Evolutionary conservation across 2,329 filamentous ascomycete species (phyloP).

Genomic region (Beauveria australis): DNA sequence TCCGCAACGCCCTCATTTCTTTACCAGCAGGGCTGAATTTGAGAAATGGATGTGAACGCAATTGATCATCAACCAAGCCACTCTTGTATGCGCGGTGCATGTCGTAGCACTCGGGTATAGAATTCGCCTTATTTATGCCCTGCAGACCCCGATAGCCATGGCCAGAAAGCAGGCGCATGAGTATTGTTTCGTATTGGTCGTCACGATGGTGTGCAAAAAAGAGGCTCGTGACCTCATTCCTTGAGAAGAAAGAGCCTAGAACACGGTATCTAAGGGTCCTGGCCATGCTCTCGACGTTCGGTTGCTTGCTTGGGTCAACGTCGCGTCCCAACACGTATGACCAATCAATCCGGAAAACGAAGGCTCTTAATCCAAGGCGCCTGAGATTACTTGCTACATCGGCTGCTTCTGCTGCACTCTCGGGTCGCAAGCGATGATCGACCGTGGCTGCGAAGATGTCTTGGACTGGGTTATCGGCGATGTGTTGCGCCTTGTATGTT

Average conservation of each 20-base stretch:
- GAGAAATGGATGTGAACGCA: conserved; percentile 24
- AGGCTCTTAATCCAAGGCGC: conserved; percentile 26
- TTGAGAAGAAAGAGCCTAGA: conserved; percentile 54
- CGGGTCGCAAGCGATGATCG: conserved; percentile 49
- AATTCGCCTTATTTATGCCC: conserved; percentile 56
- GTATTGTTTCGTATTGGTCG: conserved; percentile 82
- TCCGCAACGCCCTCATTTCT: conserved; percentile 23
- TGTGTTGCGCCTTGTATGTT: conserved; percentile 24
- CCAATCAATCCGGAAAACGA: conserved; percentile 38
- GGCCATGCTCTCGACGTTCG: conserved; percentile 70
- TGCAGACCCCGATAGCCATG: conserved; percentile 62
- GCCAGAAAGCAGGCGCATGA: conserved; percentile 66
- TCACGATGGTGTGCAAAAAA: conserved; percentile 82
- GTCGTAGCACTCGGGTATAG: conserved; percentile 79
- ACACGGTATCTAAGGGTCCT: conserved; percentile 64
- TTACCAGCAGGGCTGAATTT: conserved; percentile 25
- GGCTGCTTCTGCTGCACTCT: conserved; percentile 43
- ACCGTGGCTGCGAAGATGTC: conserved; percentile 41
- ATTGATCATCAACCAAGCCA: conserved; percentile 44
- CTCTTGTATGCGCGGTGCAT: conserved; percentile 64
- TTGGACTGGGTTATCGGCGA: conserved; percentile 38
- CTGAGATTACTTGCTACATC: conserved; percentile 33
- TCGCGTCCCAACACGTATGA: conserved; percentile 22
- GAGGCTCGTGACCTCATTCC: conserved; percentile 46
- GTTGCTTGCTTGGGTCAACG: conserved; percentile 28